phyloP scores from a whole-genome alignment of 768 basidiomycete genomes.

The Lyophyllum atratum region DNA sequence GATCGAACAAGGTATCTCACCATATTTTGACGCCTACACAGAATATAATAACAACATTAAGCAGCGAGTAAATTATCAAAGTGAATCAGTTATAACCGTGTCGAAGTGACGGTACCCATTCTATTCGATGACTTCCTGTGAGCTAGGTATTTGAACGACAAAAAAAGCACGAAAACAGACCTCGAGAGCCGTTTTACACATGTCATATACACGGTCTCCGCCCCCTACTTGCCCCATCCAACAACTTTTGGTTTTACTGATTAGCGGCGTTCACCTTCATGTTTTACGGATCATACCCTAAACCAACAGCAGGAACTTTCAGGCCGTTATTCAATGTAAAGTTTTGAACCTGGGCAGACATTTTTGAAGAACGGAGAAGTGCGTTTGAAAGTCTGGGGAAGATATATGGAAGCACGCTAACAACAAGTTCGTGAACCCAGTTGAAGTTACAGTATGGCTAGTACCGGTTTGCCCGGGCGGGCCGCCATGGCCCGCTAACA shows the following conservation, averaged over 20 bases:
- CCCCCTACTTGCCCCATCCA: slow-evolving; percentile 40
- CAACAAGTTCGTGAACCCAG: background rate
- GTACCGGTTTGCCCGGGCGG: background rate
- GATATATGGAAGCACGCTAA: background rate
- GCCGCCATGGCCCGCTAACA: background rate
- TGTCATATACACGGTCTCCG: slow-evolving; percentile 41
- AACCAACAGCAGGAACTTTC: slow-evolving; percentile 31
- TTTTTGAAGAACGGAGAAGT: background rate
- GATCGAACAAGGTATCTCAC: slow-evolving; percentile 3
- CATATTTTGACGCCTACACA: slow-evolving; percentile 29
- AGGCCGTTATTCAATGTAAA: slow-evolving; percentile 31
- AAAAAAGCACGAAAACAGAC: slow-evolving; percentile 11
- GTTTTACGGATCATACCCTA: slow-evolving; percentile 23
- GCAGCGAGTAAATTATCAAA: background rate
- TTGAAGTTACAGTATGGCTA: background rate
- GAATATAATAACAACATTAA: background rate
- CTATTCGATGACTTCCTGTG: slow-evolving; percentile 23
- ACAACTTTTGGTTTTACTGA: slow-evolving; percentile 21
- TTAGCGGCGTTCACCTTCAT: background rate
- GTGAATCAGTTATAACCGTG: slow-evolving; percentile 19
- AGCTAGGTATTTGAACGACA: background rate
- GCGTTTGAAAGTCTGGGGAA: background rate
- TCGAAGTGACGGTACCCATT: slow-evolving; percentile 51
- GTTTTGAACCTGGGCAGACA: slow-evolving; percentile 2
- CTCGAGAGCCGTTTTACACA: slow-evolving; percentile 36